phyloP scores from a whole-genome alignment of 768 basidiomycete species.

The Pleurotus tuber-regium region DNA sequence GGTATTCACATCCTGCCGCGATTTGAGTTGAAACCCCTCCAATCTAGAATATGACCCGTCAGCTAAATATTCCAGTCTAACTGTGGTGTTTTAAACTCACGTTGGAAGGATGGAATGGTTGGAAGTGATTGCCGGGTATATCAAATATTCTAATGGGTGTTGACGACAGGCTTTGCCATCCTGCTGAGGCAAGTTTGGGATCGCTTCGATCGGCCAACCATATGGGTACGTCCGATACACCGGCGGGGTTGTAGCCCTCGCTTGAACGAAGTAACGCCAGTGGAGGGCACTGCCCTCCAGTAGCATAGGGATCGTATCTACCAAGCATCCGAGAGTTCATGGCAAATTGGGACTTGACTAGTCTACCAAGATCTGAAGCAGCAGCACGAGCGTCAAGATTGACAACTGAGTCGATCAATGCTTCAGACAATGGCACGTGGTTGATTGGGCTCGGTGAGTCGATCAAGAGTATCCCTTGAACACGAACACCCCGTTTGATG shows the following conservation, averaged over 20 bases:
- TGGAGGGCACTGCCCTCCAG: constrained; percentile 24
- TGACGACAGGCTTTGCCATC: constrained; percentile 48
- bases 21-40: constrained; percentile 27
- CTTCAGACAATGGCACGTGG: constrained; percentile 48
- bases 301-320: constrained; percentile 38
- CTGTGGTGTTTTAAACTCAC: constrained; percentile 32
- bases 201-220: constrained; percentile 54
- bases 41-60: constrained; percentile 23
- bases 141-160: constrained; percentile 40
- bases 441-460: constrained; percentile 61
- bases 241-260: constrained; percentile 39
- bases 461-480: constrained; percentile 62
- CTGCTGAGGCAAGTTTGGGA: constrained; percentile 26
- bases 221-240: constrained; percentile 34
- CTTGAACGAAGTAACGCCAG: constrained; percentile 54
- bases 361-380: constrained; percentile 27
- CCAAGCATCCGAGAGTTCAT: constrained; percentile 46
- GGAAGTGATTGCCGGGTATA: constrained; percentile 68
- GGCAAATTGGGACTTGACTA: constrained; percentile 47
- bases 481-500: constrained; percentile 20
- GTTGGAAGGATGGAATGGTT: constrained; percentile 47
- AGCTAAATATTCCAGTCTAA: constrained; percentile 1
- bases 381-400: constrained; percentile 26
- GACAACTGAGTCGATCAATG: constrained; percentile 45
- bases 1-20: constrained; percentile 26